These are phyloP conservation scores for Collybia nuda DNA, from an alignment of 768 basidiomycete species.

Conservation along the genomic window DNA sequence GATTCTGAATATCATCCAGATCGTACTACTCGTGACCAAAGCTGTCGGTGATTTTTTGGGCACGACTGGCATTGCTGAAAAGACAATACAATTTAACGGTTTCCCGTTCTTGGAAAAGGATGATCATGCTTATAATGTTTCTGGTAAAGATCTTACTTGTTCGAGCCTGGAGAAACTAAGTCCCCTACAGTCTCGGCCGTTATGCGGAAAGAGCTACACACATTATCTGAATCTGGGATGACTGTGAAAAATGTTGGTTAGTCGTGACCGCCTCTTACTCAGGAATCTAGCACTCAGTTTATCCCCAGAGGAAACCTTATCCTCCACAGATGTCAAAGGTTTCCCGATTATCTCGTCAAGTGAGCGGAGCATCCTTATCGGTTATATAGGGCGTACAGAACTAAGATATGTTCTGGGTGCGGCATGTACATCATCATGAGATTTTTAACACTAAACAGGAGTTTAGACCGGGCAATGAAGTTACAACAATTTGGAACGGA, in stretches of 20 bases:
- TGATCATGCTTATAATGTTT: slow-evolving; percentile 87
- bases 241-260: slow-evolving; percentile 76
- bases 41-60: slow-evolving; percentile 95
- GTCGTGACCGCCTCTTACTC: slow-evolving; percentile 21
- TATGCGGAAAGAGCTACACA: slow-evolving; percentile 81
- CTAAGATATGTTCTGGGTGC: slow-evolving; percentile 83
- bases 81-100: slow-evolving; percentile 96
- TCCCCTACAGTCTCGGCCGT: slow-evolving; percentile 71
- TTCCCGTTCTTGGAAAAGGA: slow-evolving; percentile 97
- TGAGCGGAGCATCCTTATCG: slow-evolving; percentile 61
- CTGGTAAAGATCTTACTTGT: slow-evolving; percentile 53
- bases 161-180: slow-evolving; percentile 5
- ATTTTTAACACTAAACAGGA: not conserved
- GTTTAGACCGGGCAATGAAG: slow-evolving; percentile 69
- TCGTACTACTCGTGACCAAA: slow-evolving; percentile 94
- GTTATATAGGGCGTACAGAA: slow-evolving; percentile 88
- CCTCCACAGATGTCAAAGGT: slow-evolving; percentile 78
- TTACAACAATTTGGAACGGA: slow-evolving; percentile 59
- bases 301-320: slow-evolving; percentile 64
- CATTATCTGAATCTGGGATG: slow-evolving; percentile 75
- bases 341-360: slow-evolving; percentile 83
- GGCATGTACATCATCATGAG: slow-evolving; percentile 3
- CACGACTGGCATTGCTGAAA: slow-evolving; percentile 92
- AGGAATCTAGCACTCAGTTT: not conserved
- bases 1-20: slow-evolving; percentile 47